These are phyloP conservation scores for Rhizopus arrhizus DNA, from an alignment of 371 early-diverging fungal genomes.

Conservation along the genomic window DNA sequence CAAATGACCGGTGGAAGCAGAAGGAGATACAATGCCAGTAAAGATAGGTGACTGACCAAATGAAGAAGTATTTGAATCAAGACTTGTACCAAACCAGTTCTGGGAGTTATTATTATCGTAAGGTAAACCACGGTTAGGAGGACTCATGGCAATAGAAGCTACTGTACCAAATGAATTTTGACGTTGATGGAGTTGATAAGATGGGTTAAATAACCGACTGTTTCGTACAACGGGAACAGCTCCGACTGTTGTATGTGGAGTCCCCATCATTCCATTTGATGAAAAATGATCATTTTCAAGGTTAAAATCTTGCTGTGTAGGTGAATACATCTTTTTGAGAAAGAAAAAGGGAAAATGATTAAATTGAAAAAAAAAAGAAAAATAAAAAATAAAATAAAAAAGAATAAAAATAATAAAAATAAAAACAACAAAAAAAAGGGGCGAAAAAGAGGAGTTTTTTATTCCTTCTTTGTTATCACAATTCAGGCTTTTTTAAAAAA, in stretches of 20 bases:
- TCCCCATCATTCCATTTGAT: constrained; percentile 21
- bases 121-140: constrained; percentile 28
- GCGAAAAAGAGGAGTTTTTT: no score
- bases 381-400: constrained; percentile 5
- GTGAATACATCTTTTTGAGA: constrained; percentile 36
- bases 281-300: constrained; percentile 30
- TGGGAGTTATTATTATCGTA: constrained; percentile 24
- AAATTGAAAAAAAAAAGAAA: not conserved
- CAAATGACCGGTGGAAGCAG: constrained; percentile 32
- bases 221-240: constrained; percentile 40
- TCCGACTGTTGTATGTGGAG: constrained; percentile 41
- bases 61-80: constrained; percentile 39
- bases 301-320: constrained; percentile 37
- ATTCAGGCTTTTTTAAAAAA: no score
- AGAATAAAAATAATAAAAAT: no score
- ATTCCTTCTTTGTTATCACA: no score
- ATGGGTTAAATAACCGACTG: constrained; percentile 30
- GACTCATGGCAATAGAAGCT: constrained; percentile 42
- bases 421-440: no score
- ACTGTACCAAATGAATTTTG: constrained; percentile 39
- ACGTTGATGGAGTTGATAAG: constrained; percentile 36
- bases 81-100: constrained; percentile 40
- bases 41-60: constrained; percentile 43
- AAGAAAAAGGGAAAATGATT: not conserved
- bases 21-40: constrained; percentile 32